phyloP scores from a whole-genome alignment of 179 eudicot genomes.

The Beta lomatogona region DNA sequence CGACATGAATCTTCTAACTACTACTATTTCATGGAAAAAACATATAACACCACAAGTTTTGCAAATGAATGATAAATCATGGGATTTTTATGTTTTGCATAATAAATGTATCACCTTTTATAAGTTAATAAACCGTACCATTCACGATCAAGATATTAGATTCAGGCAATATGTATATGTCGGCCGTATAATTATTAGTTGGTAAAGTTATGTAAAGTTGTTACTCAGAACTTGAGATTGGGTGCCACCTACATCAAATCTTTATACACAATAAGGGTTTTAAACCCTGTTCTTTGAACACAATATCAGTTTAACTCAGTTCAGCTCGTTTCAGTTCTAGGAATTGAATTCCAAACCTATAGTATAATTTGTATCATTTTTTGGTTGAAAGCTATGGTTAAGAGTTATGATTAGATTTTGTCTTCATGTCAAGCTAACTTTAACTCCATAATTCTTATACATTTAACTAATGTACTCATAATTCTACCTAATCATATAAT shows the following conservation, averaged over 20 bases:
- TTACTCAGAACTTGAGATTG: no score
- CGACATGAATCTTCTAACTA: neutral
- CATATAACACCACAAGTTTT: neutral
- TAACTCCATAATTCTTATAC: constrained; percentile 9
- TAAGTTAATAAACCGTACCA: neutral
- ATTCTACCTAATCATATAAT: constrained; percentile 27
- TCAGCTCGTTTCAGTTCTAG: no score
- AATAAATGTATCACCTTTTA: no score
- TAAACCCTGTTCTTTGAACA: no score
- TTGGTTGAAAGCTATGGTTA: neutral
- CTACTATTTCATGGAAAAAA: neutral
- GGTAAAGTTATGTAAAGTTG: no score
- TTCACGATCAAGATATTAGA: no score
- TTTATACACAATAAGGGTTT: no score
- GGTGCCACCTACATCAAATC: no score
- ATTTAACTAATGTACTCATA: constrained; percentile 18
- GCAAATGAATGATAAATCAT: neutral
- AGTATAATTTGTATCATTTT: neutral
- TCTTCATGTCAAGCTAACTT: constrained; percentile 15
- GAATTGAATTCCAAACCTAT: neutral
- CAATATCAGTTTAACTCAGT: no score
- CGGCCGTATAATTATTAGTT: no score
- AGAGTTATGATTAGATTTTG: constrained; percentile 31
- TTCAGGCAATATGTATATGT: no score
- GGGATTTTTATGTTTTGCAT: no score